These are phyloP conservation scores for Lichtheimia corymbifera DNA, from an alignment of 371 early-diverging fungal genomes.

Conservation along the genomic window DNA sequence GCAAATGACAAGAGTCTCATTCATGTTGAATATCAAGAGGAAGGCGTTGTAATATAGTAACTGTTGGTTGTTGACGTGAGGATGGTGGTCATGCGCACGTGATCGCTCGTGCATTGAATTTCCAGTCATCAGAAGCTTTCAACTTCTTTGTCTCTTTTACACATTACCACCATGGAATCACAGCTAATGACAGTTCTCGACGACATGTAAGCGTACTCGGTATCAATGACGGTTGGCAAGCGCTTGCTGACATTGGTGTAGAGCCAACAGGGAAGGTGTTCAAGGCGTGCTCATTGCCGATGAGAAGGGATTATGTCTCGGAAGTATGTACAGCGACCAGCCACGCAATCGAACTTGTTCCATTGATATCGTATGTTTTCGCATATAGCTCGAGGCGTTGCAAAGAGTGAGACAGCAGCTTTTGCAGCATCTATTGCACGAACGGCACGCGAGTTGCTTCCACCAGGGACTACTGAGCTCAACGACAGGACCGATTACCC, in stretches of 20 bases:
- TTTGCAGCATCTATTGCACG: constrained; percentile 42
- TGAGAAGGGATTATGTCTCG: constrained; percentile 46
- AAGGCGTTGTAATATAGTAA: too few relatives aligned
- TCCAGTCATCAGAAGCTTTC: too few relatives aligned
- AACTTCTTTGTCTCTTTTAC: background rate
- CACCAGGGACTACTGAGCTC: constrained; percentile 12
- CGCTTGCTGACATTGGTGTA: background rate
- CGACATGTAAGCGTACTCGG: background rate
- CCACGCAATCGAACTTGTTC: background rate
- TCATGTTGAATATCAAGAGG: too few relatives aligned
- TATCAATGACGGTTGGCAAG: too few relatives aligned
- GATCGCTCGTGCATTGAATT: too few relatives aligned
- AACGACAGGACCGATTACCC: constrained; percentile 44
- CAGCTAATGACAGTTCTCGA: constrained; percentile 3
- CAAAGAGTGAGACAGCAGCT: constrained; percentile 38
- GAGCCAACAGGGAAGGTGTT: constrained; percentile 44
- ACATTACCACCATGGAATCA: constrained; percentile 1
- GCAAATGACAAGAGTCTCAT: too few relatives aligned
- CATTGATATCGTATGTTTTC: background rate
- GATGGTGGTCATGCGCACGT: too few relatives aligned
- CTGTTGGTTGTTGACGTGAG: too few relatives aligned
- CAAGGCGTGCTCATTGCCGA: constrained; percentile 52
- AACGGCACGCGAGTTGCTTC: constrained; percentile 29
- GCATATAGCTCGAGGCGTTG: constrained; percentile 39
- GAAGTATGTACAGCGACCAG: constrained; percentile 24